Conservation (phyloP, 2,329 filamentous ascomycete genomes). For the Diplodia seriata region DNA sequence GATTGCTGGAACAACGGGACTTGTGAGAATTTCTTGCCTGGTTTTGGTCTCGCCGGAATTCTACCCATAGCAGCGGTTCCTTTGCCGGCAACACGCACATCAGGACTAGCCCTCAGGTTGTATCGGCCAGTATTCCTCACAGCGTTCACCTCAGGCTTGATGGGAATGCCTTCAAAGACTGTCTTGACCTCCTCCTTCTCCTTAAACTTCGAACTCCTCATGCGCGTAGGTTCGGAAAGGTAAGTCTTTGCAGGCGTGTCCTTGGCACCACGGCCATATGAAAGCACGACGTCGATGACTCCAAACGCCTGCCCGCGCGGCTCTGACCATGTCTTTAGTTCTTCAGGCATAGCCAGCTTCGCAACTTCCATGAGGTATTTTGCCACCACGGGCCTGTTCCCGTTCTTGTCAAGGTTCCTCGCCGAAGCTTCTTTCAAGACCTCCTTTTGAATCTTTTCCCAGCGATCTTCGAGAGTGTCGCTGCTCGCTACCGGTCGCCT, state of each 20-base stretch:
- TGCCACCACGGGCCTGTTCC: constrained; percentile 45
- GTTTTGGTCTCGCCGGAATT: not conserved
- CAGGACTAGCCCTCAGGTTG: not conserved
- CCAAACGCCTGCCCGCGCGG: constrained; percentile 43
- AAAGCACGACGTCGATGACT: constrained; percentile 47
- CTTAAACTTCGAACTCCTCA: constrained; percentile 2
- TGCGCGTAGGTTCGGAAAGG: constrained; percentile 10
- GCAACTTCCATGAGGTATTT: constrained; percentile 50
- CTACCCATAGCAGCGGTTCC: not conserved
- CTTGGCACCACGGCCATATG: constrained; percentile 33
- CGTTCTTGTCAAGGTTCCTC: constrained; percentile 45
- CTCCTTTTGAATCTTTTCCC: constrained; percentile 42
- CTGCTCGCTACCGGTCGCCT: constrained; percentile 29
- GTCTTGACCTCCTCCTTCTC: not conserved
- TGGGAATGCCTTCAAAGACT: not conserved
- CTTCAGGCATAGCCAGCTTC: constrained; percentile 47
- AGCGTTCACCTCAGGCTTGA: too few relatives aligned
- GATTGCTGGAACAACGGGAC: not conserved
- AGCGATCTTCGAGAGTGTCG: constrained; percentile 42
- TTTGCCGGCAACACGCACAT: not conserved
- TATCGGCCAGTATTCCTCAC: not conserved
- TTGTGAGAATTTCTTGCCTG: not conserved
- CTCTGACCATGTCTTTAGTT: constrained; percentile 43
- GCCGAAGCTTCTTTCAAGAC: constrained; percentile 45
- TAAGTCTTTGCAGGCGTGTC: constrained; percentile 1